Evolutionary conservation across 2,329 filamentous ascomycete genomes (phyloP).

Genomic region (Passalora sequoiae): DNA sequence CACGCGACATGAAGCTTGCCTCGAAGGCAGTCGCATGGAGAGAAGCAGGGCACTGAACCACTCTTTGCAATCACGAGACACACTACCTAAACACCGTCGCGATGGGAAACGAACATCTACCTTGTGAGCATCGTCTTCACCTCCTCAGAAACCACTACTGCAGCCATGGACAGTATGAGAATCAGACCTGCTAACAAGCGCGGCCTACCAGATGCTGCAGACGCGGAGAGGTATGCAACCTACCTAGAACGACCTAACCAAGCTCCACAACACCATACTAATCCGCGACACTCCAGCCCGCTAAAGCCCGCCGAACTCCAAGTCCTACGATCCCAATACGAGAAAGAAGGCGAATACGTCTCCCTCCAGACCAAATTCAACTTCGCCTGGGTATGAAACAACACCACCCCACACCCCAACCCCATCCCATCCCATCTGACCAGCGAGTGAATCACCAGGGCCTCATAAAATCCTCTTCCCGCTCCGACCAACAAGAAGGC

Average conservation of each 20-base stretch:
- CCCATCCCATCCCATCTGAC: too few relatives aligned
- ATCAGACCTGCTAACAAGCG: conserved; percentile 23
- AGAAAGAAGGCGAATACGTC: conserved; percentile 95
- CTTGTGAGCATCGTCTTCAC: conserved; percentile 37
- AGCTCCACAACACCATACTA: too few relatives aligned
- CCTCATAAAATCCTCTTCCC: conserved; percentile 83
- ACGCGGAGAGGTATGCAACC: conserved; percentile 80
- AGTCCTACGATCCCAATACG: conserved; percentile 88
- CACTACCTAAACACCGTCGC: conserved; percentile 3
- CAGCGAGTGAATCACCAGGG: too few relatives aligned
- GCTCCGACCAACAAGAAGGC: conserved; percentile 53
- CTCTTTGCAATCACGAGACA: not conserved
- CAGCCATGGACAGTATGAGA: not conserved
- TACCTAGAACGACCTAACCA: too few relatives aligned
- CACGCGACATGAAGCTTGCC: conserved; percentile 1
- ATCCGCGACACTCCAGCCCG: conserved; percentile 51
- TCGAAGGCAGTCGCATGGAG: conserved; percentile 3
- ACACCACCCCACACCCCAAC: not conserved
- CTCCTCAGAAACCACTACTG: not conserved
- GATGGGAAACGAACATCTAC: conserved; percentile 46
- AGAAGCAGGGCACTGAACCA: conserved; percentile 6
- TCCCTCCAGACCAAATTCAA: conserved; percentile 99
- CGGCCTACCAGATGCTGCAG: conserved; percentile 71
- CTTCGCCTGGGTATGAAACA: conserved; percentile 86
- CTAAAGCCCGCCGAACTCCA: conserved; percentile 87